Conservation (phyloP, 768 basidiomycete species). For the Basidioascus undulatus region DNA sequence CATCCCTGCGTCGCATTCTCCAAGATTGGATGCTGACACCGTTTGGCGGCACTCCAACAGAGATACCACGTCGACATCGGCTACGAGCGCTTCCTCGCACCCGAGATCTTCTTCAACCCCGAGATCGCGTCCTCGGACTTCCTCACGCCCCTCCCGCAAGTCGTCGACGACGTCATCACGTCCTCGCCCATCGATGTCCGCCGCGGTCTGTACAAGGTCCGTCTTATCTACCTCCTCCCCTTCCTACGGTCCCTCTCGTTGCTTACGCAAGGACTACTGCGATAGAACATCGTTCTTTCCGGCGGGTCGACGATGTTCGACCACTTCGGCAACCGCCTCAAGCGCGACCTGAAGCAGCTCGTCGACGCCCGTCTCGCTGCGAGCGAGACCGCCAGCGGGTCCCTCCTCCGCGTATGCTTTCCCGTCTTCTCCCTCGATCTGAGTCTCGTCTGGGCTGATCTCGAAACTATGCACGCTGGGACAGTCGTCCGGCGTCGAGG, state of each 20-base stretch:
- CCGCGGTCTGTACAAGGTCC: constrained; percentile 80
- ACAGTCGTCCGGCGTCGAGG: constrained; percentile 86
- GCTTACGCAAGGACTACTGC: neutral
- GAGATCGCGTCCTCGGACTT: constrained; percentile 97
- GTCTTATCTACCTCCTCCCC: constrained; percentile 1
- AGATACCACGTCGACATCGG: constrained; percentile 88
- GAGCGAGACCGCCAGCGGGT: constrained; percentile 48
- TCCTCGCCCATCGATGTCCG: constrained; percentile 90
- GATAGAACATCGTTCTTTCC: constrained; percentile 85
- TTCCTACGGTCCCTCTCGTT: neutral
- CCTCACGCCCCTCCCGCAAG: constrained; percentile 80
- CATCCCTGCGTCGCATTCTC: no score
- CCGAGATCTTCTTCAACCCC: constrained; percentile 98
- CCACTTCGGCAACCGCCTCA: constrained; percentile 87
- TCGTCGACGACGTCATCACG: constrained; percentile 89
- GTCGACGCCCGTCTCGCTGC: constrained; percentile 74
- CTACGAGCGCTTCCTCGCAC: constrained; percentile 95
- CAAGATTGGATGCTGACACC: neutral
- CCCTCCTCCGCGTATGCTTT: constrained; percentile 38
- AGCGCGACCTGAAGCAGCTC: constrained; percentile 79
- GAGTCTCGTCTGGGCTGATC: neutral
- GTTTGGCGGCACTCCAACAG: constrained; percentile 25
- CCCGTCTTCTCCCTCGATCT: neutral
- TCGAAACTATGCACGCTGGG: neutral
- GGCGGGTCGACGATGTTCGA: constrained; percentile 99